Evolutionary conservation across 768 basidiomycete species (phyloP).

Genomic region (Naematelia encephala): DNA sequence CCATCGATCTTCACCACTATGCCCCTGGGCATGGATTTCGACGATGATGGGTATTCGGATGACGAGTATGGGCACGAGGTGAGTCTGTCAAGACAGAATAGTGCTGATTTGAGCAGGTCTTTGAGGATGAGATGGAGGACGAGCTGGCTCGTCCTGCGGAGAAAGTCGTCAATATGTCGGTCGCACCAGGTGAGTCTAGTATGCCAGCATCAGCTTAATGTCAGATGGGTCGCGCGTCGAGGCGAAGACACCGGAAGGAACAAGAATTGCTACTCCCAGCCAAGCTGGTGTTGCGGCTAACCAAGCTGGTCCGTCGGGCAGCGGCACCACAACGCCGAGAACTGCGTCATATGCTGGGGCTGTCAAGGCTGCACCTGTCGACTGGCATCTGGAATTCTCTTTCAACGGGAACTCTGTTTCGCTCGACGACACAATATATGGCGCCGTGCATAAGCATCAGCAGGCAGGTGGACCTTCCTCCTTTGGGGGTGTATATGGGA

Average conservation of each 20-base stretch:
- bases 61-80: slow-evolving; percentile 45
- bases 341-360: slow-evolving; percentile 82
- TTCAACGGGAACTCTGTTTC: slow-evolving; percentile 84
- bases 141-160: slow-evolving; percentile 64
- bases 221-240: slow-evolving; percentile 88
- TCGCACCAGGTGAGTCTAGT: slow-evolving; percentile 59
- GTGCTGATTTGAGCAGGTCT: slow-evolving; percentile 57
- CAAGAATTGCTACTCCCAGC: slow-evolving; percentile 83
- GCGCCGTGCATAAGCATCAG: slow-evolving; percentile 67
- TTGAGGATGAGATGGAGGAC: slow-evolving; percentile 79
- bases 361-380: slow-evolving; percentile 83
- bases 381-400: slow-evolving; percentile 96
- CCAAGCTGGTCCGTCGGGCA: slow-evolving; percentile 27
- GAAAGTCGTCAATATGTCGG: slow-evolving; percentile 79
- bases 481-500: slow-evolving; percentile 64
- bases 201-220: background rate
- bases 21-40: slow-evolving; percentile 59
- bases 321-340: slow-evolving; percentile 15
- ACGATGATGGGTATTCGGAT: slow-evolving; percentile 59
- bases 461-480: background rate
- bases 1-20: slow-evolving; percentile 33
- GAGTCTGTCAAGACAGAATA: slow-evolving; percentile 10
- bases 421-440: slow-evolving; percentile 88
- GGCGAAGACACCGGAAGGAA: slow-evolving; percentile 95
- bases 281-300: slow-evolving; percentile 52